Conservation (phyloP, 2,329 filamentous ascomycete genomes). For the Penicillium sp. region DNA sequence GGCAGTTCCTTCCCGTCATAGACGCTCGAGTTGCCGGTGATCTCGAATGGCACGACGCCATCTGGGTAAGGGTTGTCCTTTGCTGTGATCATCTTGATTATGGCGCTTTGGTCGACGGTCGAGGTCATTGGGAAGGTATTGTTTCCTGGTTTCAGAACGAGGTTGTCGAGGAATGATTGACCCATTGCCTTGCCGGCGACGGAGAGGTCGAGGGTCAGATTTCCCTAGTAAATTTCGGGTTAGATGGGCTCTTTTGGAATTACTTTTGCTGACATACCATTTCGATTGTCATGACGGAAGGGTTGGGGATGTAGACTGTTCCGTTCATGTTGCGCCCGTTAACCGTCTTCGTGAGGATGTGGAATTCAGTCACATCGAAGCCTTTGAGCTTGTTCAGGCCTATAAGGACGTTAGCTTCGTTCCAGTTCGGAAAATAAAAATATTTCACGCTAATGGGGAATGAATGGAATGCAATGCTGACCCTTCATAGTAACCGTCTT, state of each 20-base stretch:
- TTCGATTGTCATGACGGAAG: conserved; percentile 59
- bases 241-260: not conserved
- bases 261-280: conserved; percentile 39
- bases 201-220: conserved; percentile 59
- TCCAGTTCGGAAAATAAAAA: no score
- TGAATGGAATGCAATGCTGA: conserved; percentile 40
- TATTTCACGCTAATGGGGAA: no score
- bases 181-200: conserved; percentile 55
- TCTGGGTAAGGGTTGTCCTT: conserved; percentile 43
- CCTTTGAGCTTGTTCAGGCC: conserved; percentile 62
- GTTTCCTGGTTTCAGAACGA: conserved; percentile 58
- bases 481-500: conserved; percentile 62
- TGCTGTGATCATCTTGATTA: conserved; percentile 34
- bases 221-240: conserved; percentile 45
- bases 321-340: conserved; percentile 60
- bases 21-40: conserved; percentile 54
- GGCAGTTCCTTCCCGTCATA: conserved; percentile 55
- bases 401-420: conserved; percentile 29
- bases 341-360: conserved; percentile 45
- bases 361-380: conserved; percentile 55
- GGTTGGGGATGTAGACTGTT: conserved; percentile 62
- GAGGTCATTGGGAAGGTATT: conserved; percentile 58
- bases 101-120: conserved; percentile 49
- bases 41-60: conserved; percentile 56
- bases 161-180: conserved; percentile 53